Conservation (phyloP, 164 flowering plant species). For the Aristolochia contorta region DNA sequence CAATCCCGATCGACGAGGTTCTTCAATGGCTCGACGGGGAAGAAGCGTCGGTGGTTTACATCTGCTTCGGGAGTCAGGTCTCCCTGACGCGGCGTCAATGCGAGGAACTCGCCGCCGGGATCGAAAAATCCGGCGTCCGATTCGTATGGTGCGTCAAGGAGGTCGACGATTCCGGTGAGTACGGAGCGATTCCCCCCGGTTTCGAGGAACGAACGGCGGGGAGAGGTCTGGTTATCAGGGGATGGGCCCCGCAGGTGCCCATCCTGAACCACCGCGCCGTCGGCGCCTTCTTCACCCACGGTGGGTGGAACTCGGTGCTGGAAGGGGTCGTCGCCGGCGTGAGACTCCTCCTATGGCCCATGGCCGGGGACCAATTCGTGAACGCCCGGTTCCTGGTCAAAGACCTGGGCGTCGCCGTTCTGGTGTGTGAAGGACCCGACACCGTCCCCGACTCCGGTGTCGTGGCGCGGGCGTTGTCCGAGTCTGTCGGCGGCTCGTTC, state of each 20-base stretch:
- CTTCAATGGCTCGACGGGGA: conserved; percentile 27
- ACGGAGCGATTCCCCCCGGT: conserved; percentile 18
- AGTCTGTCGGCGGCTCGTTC: conserved; percentile 1
- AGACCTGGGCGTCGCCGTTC: conserved; percentile 18
- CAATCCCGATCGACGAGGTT: conserved; percentile 11
- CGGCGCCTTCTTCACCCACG: conserved; percentile 25
- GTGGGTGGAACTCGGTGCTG: conserved; percentile 32
- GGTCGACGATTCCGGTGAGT: conserved; percentile 1
- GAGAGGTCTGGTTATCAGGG: conserved; percentile 24
- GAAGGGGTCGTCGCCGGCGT: conserved; percentile 22
- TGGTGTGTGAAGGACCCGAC: conserved; percentile 21
- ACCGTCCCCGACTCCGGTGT: conserved; percentile 4
- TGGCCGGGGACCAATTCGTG: conserved; percentile 18
- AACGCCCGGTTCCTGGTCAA: conserved; percentile 27
- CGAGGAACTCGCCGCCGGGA: conserved; percentile 22
- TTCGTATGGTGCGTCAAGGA: conserved; percentile 28
- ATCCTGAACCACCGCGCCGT: conserved; percentile 20
- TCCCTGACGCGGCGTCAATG: conserved; percentile 18
- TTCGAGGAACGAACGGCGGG: conserved; percentile 28
- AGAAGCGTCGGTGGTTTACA: conserved; percentile 26
- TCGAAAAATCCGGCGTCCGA: conserved; percentile 28
- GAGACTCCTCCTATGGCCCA: conserved; percentile 24
- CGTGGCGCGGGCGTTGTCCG: conserved; percentile 5
- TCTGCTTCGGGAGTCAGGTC: conserved; percentile 36
- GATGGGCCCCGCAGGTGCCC: conserved; percentile 36